Conservation (phyloP, 192 early-diverging fungal species). For the Coemansia sp. region DNA sequence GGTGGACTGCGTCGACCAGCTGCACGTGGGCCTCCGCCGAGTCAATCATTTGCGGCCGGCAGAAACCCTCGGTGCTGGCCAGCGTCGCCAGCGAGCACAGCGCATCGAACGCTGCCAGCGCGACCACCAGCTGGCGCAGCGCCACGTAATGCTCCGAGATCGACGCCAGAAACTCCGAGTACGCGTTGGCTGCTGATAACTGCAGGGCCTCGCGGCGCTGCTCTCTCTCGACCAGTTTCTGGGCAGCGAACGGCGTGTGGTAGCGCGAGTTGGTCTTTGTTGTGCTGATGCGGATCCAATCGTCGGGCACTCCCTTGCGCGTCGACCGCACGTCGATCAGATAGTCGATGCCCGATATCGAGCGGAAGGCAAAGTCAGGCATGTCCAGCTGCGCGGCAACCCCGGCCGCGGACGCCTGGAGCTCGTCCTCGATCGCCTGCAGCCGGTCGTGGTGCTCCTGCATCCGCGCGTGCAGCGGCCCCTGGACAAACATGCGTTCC, state of each 20-base stretch:
- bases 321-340: conserved; percentile 70
- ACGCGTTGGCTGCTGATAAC: conserved; percentile 67
- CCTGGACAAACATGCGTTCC: conserved; percentile 59
- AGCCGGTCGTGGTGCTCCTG: conserved; percentile 56
- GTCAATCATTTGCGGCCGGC: conserved; percentile 77
- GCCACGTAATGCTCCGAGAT: conserved; percentile 62
- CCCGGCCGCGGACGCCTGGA: conserved; percentile 54
- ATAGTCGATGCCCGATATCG: conserved; percentile 74
- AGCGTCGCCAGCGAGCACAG: conserved; percentile 67
- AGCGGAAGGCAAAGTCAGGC: conserved; percentile 57
- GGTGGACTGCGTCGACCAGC: conserved; percentile 85
- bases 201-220: conserved; percentile 61
- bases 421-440: conserved; percentile 51
- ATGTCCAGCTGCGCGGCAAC: conserved; percentile 57
- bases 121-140: conserved; percentile 64
- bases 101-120: conserved; percentile 65
- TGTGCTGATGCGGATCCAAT: conserved; percentile 69
- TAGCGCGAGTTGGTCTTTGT: conserved; percentile 42
- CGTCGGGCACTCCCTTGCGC: conserved; percentile 57
- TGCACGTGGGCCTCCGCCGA: conserved; percentile 66
- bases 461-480: conserved; percentile 54
- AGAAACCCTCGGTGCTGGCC: conserved; percentile 85
- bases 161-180: conserved; percentile 59
- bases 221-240: conserved; percentile 58
- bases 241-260: conserved; percentile 57